Percentiles rank a stretch among this genome's conserved stretches.
These are phyloP conservation scores for Beauveria sp. DNA, from an alignment of 2,329 filamentous ascomycete genomes.

Conservation along the genomic window DNA sequence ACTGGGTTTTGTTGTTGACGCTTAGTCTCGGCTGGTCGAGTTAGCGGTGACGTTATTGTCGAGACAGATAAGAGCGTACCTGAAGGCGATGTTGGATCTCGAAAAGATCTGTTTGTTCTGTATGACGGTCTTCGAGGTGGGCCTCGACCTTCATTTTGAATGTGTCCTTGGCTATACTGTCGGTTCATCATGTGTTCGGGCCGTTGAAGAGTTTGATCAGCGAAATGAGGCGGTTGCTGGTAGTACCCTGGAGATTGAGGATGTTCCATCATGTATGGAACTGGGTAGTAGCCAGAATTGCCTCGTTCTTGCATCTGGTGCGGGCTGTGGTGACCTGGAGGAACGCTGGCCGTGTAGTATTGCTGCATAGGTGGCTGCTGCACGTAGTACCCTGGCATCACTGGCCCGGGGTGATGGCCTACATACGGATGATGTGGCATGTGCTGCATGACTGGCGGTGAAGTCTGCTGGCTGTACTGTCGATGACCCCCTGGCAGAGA, in stretches of 20 bases:
- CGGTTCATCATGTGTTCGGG: background rate
- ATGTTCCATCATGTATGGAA: constrained; percentile 23
- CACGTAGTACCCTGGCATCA: constrained; percentile 34
- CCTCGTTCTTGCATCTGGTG: constrained; percentile 22
- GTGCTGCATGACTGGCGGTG: constrained; percentile 23
- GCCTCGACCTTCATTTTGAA: background rate
- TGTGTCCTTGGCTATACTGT: background rate
- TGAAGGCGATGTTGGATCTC: background rate
- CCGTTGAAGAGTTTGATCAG: constrained; percentile 20
- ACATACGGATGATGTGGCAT: constrained; percentile 27
- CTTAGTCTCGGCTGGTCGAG: background rate
- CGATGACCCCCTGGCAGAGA: constrained; percentile 22
- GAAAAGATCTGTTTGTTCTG: constrained; percentile 1
- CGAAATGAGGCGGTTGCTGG: constrained; percentile 24
- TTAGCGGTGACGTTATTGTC: background rate
- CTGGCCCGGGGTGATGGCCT: constrained; percentile 22
- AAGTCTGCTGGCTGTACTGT: constrained; percentile 22
- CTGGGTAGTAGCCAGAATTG: constrained; percentile 28
- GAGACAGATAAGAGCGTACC: background rate
- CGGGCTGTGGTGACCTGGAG: constrained; percentile 27
- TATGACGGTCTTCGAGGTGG: background rate
- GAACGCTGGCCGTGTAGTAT: constrained; percentile 28
- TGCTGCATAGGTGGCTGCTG: constrained; percentile 31
- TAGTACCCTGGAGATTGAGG: constrained; percentile 34
- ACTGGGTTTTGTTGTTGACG: background rate